Conservation (phyloP, 495 filamentous ascomycete genomes). For the Parathielavia appendiculata region DNA sequence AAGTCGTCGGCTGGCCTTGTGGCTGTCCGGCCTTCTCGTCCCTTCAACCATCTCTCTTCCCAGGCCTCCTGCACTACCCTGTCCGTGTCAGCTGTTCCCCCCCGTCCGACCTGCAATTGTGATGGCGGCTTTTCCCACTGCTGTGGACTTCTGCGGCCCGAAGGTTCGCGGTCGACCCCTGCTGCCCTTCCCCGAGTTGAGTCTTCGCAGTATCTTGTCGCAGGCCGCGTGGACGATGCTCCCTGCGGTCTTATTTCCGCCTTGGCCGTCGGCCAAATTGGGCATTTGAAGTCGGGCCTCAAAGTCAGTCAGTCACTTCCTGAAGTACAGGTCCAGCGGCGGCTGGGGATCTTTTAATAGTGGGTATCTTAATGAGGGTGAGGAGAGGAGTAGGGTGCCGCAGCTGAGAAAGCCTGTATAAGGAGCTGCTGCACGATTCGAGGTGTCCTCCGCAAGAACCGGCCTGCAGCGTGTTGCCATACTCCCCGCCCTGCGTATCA, state of each 20-base stretch:
- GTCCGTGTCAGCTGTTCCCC: background rate
- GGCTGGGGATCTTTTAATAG: no score
- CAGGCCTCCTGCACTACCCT: background rate
- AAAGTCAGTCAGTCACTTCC: no score
- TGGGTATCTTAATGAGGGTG: no score
- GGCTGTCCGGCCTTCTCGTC: background rate
- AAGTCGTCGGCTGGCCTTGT: slow-evolving; percentile 1
- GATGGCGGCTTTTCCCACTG: background rate
- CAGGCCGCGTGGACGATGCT: background rate
- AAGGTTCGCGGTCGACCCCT: background rate
- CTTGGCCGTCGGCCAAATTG: background rate
- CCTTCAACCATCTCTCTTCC: slow-evolving; percentile 2
- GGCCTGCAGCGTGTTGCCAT: no score
- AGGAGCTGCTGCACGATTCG: no score
- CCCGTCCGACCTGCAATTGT: background rate
- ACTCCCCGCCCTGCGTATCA: no score
- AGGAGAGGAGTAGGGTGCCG: no score
- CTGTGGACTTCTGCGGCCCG: background rate
- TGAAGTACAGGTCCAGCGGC: no score
- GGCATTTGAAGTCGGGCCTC: no score
- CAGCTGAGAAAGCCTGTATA: no score
- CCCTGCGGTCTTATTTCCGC: background rate
- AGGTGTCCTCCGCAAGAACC: no score
- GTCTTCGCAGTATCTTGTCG: background rate
- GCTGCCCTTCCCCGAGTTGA: background rate